Evolutionary conservation across 192 early-diverging fungal genomes (phyloP), one percentile per base, ranked within the genome.

Genomic region (Linderina pennispora): DNA sequence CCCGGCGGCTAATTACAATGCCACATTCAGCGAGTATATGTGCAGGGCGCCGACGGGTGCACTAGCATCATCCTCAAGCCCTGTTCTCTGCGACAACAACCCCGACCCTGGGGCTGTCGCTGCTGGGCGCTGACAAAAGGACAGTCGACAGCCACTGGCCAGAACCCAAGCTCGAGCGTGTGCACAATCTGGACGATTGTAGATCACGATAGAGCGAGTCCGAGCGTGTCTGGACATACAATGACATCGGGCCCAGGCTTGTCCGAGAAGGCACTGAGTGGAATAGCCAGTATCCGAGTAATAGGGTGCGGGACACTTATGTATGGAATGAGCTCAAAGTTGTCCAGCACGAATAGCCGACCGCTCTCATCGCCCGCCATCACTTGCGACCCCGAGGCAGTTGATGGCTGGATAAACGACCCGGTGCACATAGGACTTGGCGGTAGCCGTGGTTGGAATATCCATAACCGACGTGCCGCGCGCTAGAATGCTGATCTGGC

Each of bases 351-450:
- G 32, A 50, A 41, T 23, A 70, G 43, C 23, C 37, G 13, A 0
- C 67, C 67, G 0, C 50, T 10, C 7, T 63, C 67, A 33, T 70
- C 67, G 47, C 67, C 67, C 15, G 62, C 1, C 6, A 69, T 39
- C 40, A 53, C 34, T 17, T 40, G 23, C 17, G 16, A n/a, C 20
- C 41, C 3, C 25, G 43, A 18, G 13, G 23, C n/a, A 31, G 8
- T 17, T 45, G 16, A 18, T 43, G 10, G 24, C 7, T 2, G 19
- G 16, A 45, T 20, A 32, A 71, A 71, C 3, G 22, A n/a, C 13
- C 67, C 67, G 6, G 60, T 21, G 4, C 52, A 55, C 36, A 71
- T 31, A 8, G 48, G 26, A n/a, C n/a, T 28, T 59, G 32, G 52
- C 54, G 1, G 50, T 54, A 19, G 48, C 32, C 9, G 44, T 31